These are phyloP conservation scores for Lichtheimia hyalospora DNA, from an alignment of 371 early-diverging fungal species.

Conservation along the genomic window DNA sequence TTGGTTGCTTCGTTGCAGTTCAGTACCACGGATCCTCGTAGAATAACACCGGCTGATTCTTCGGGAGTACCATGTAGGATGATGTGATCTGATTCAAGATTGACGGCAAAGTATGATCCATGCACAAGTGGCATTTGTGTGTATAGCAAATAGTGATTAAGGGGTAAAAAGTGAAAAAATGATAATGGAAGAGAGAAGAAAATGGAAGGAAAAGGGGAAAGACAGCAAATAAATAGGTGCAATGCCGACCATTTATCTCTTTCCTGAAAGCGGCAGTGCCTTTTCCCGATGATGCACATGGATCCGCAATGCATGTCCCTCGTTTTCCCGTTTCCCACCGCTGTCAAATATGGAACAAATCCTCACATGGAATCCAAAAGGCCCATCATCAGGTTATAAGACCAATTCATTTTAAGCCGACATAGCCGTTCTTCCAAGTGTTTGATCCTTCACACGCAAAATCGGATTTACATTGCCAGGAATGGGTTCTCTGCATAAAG, in stretches of 20 bases:
- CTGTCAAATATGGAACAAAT: too few relatives aligned
- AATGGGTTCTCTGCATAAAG: too few relatives aligned
- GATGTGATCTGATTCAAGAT: conserved; percentile 38
- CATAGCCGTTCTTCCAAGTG: too few relatives aligned
- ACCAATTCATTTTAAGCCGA: too few relatives aligned
- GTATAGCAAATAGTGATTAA: neutral
- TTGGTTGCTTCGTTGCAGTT: conserved; percentile 43
- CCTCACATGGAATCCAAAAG: too few relatives aligned
- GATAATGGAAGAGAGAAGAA: neutral
- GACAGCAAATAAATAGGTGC: too few relatives aligned
- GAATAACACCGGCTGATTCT: conserved; percentile 48
- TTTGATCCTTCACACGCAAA: too few relatives aligned
- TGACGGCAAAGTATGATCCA: conserved; percentile 36
- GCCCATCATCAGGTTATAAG: too few relatives aligned
- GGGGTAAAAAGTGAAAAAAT: neutral
- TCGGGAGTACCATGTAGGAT: conserved; percentile 43
- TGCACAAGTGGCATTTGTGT: conserved; percentile 33
- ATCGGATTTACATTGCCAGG: too few relatives aligned
- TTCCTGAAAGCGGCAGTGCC: neutral
- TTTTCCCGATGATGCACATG: neutral
- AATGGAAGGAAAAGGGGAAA: neutral
- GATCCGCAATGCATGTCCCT: too few relatives aligned
- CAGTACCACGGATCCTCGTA: conserved; percentile 42
- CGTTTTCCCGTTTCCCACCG: too few relatives aligned
- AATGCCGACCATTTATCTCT: too few relatives aligned